phyloP scores from a whole-genome alignment of 129 eudicot species.

The Saussurea involucrata region DNA sequence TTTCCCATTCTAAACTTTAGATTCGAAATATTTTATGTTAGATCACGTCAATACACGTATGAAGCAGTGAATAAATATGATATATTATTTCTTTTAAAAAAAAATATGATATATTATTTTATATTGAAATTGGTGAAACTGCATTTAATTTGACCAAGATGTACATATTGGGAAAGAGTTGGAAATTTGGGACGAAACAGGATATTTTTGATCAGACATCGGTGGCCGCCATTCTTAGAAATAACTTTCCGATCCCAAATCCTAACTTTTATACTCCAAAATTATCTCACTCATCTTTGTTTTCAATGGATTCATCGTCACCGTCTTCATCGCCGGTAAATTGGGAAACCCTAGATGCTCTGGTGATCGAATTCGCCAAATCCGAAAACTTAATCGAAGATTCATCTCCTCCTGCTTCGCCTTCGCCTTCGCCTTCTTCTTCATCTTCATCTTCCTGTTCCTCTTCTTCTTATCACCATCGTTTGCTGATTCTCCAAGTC shows the following conservation, averaged over 20 bases:
- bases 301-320: slow-evolving; percentile 54
- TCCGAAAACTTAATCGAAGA: slow-evolving; percentile 78
- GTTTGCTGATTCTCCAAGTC: slow-evolving; percentile 66
- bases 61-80: no score
- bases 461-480: slow-evolving; percentile 49
- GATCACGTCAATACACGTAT: no score
- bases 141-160: not conserved
- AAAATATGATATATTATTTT: no score
- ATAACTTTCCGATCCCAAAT: slow-evolving; percentile 18
- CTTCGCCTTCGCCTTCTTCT: slow-evolving; percentile 38
- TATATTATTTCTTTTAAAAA: no score
- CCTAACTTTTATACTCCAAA: not conserved
- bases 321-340: slow-evolving; percentile 51
- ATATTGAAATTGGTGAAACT: no score
- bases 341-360: slow-evolving; percentile 96
- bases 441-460: slow-evolving; percentile 41
- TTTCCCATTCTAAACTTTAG: no score
- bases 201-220: slow-evolving; percentile 26
- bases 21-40: no score
- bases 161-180: not conserved
- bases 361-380: slow-evolving; percentile 83
- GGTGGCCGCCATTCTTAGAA: slow-evolving; percentile 32
- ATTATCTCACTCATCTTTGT: not conserved
- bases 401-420: slow-evolving; percentile 35
- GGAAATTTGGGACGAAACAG: slow-evolving; percentile 1